Evolutionary conservation across 805 yeast genomes (phyloP), one percentile per base, ranked within the genome.

Genomic region (Suhomyces kilbournensis): DNA sequence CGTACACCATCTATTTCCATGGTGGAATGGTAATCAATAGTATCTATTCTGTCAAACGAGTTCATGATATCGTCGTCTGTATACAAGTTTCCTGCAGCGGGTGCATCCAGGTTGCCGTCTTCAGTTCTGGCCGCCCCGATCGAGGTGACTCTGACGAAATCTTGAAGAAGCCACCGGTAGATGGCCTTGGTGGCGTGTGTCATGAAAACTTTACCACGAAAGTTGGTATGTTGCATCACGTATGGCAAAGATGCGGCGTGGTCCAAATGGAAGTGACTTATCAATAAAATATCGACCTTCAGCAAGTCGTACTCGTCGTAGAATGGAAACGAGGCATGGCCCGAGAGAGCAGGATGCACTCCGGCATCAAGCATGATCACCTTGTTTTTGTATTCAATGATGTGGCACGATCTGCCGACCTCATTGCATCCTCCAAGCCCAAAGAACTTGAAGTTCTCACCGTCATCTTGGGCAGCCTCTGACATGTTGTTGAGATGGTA

Each of bases 131-230:
- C 75, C 44, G 82, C 83, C 1, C 79, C 75, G 43, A 82, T 77
- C 25, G 82, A 78, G 12, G 97, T 90, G 25, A 94, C 98, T 61
- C 93, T 80, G 15, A 94, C 97, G 63, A 92, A 94, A 76, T 94
- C 99, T 55, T 91, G 86, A 52, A 94, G 70, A 44, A 94, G 79
- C 98, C 99, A 94, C 58, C 97, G 81, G 68, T 92, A 94, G 53
- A 94, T 94, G 39, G 99, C 98, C 73, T 94, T 94, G 0, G 99
- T 94, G 5, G 99, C 98, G 69, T 94, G 97, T 28, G 99, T 94
- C 99, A 94, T 94, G 68, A 93, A 93, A 4, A 94, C 99, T 47
- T 97, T 81, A 2, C 99, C 99, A 63, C 84, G 86, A 75, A 94
- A 94, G 58, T 81, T 88, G 0, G 99, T 94, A 63, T 91, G 96